A percentile compares a stretch with the other conserved stretches of the same genome.
Conservation (phyloP, 805 yeast species). For the Yamadazyma ubonensis region DNA sequence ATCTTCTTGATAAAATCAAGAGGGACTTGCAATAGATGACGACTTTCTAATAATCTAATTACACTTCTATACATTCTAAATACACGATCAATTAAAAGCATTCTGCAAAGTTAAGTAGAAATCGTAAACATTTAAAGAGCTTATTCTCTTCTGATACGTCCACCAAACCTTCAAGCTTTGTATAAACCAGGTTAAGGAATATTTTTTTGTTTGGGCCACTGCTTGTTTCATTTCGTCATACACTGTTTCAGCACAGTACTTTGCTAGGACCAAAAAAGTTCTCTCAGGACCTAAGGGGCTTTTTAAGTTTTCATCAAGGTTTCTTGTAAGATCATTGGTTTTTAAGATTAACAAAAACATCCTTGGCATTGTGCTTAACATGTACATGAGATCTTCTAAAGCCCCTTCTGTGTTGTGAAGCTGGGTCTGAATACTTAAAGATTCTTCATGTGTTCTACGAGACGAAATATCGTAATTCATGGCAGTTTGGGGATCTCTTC, state of each 20-base stretch:
- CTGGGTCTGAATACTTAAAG: slow-evolving; percentile 61
- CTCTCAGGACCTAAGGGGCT: slow-evolving; percentile 85
- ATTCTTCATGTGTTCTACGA: slow-evolving; percentile 60
- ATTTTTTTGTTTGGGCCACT: slow-evolving; percentile 16
- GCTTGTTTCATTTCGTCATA: slow-evolving; percentile 61
- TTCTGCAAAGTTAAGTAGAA: slow-evolving; percentile 7
- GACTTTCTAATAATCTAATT: background rate
- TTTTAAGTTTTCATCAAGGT: slow-evolving; percentile 77
- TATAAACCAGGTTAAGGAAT: slow-evolving; percentile 21
- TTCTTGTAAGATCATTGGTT: slow-evolving; percentile 91
- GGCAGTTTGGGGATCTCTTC: slow-evolving; percentile 81
- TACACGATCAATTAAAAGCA: too few species aligned
- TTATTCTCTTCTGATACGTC: slow-evolving; percentile 29
- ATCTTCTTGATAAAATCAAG: slow-evolving; percentile 73
- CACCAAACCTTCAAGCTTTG: slow-evolving; percentile 28
- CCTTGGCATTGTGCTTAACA: slow-evolving; percentile 77
- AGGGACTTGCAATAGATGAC: slow-evolving; percentile 5
- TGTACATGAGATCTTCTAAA: slow-evolving; percentile 71
- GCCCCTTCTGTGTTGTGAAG: slow-evolving; percentile 59
- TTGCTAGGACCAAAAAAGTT: slow-evolving; percentile 84
- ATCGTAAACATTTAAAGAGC: slow-evolving; percentile 36
- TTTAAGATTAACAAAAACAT: slow-evolving; percentile 83
- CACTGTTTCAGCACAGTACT: slow-evolving; percentile 81
- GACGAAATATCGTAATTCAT: slow-evolving; percentile 57
- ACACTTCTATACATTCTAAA: slow-evolving; percentile 2